Conservation (phyloP, 306 rosid species). For the Quercus cerris region DNA sequence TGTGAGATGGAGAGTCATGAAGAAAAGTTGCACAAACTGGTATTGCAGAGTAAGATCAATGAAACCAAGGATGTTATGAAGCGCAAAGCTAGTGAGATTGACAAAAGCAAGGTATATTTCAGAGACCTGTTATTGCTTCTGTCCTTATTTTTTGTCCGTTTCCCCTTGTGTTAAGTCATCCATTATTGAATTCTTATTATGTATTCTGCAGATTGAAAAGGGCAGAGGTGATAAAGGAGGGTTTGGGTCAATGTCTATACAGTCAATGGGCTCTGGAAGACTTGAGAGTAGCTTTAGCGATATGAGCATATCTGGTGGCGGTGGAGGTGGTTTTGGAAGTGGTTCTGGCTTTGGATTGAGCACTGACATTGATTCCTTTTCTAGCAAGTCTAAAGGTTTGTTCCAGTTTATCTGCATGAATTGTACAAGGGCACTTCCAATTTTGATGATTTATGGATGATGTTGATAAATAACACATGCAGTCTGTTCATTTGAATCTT, state of each 20-base stretch:
- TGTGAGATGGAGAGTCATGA: conserved; percentile 98
- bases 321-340: conserved; percentile 86
- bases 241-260: conserved; percentile 66
- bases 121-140: conserved; percentile 2
- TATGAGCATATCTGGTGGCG: conserved; percentile 69
- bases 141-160: not conserved
- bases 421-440: conserved; percentile 10
- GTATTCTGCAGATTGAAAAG: conserved; percentile 75
- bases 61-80: conserved; percentile 97
- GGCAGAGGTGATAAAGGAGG: conserved; percentile 91
- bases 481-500: not conserved
- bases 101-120: conserved; percentile 89
- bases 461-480: conserved; percentile 2
- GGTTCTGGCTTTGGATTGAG: conserved; percentile 78
- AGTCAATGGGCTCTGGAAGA: conserved; percentile 94
- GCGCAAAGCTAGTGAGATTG: conserved; percentile 97
- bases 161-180: not conserved
- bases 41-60: conserved; percentile 88
- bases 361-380: conserved; percentile 70
- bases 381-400: conserved; percentile 84
- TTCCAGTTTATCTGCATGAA: conserved; percentile 13
- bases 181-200: not conserved
- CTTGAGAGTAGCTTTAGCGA: conserved; percentile 73
- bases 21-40: conserved; percentile 94
- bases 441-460: conserved; percentile 16